Base-by-base conservation (phyloP, 805 yeast genomes). In the Pachysolen tannophilus region DNA sequence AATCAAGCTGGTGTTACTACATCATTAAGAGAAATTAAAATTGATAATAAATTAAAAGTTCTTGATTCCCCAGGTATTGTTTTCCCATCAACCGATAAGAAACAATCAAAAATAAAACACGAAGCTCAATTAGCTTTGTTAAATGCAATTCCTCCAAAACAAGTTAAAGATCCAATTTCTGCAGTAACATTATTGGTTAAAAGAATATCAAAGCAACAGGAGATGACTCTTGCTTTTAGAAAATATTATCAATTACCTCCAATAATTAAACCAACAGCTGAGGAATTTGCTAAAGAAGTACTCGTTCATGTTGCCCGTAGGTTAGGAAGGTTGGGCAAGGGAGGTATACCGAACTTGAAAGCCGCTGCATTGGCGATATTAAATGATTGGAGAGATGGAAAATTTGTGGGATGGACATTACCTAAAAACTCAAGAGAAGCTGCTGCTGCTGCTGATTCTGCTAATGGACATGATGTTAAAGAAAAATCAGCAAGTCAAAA, bases 1-100 rank as follows among this genome's bases (percentile, higher is more conserved):
- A 94, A 94, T 53, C 92, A 83, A 62, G 97, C 98, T 3, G 98
- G 98, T 55, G 92, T 92, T 31, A 90, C 98, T 20, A 88, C 96
- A 1, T 67, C 90, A 3, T 64, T 92, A 56, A 76, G 97, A 61
- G 94, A 87, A 57, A 87, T 90, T 40, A 92, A 90, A 62, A 72
- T 90, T 41, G 98, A 90, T 58, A 82, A 78, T 53, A 87, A 87
- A 58, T 71, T 90, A 48, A 85, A 82, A 58, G 70, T 90, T 44
- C 68, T 90, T 52, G 98, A 90, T 60, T 85, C 96, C 36, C 98
- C 98, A 34, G 98, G 98, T 54, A 92, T 90, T 42, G 96, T 92
- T 27, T 90, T 92, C 76, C 97, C 97, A 33, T 55, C 51, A 24
- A 35, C 44, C 21, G 43, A 51, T 16, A 72, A 63, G 42, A 69